Conservation (phyloP, 1,139 yeast species). For the Blastobotrys elegans region DNA sequence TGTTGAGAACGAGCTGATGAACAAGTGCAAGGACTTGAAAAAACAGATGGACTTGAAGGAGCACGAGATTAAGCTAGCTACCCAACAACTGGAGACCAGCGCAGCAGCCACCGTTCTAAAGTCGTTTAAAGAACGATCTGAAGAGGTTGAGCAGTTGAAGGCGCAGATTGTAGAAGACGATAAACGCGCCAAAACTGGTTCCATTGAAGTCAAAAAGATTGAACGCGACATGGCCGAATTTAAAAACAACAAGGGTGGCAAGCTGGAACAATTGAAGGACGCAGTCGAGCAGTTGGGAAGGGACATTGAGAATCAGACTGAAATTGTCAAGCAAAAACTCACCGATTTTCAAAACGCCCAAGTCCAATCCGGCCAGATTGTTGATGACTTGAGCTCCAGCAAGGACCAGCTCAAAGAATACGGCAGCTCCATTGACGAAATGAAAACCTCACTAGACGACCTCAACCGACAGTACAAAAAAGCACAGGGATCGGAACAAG, state of each 20-base stretch:
- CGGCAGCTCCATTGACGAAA: constrained; percentile 39
- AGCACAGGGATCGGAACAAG: constrained; percentile 34
- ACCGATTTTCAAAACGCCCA: constrained; percentile 60
- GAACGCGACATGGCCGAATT: constrained; percentile 83
- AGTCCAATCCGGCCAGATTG: constrained; percentile 66
- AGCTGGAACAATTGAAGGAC: constrained; percentile 60
- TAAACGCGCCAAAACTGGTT: constrained; percentile 28
- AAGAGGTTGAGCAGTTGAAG: constrained; percentile 47
- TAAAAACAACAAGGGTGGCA: constrained; percentile 71
- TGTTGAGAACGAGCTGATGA: constrained; percentile 45
- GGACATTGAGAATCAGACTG: constrained; percentile 37
- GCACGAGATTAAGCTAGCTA: constrained; percentile 63
- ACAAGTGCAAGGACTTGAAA: constrained; percentile 53
- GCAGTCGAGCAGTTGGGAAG: constrained; percentile 20
- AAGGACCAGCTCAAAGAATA: constrained; percentile 41
- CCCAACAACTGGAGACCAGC: constrained; percentile 56
- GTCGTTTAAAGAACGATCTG: constrained; percentile 45
- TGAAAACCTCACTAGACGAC: constrained; percentile 34
- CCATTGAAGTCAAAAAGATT: constrained; percentile 48
- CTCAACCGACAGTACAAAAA: constrained; percentile 34
- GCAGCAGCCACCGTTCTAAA: constrained; percentile 51
- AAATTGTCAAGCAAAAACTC: constrained; percentile 43
- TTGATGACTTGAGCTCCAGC: constrained; percentile 47
- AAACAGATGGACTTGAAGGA: constrained; percentile 59
- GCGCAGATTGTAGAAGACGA: constrained; percentile 39